Evolutionary conservation across 257 asterid species (phyloP).

Genomic region (Leptodermis oblonga): DNA sequence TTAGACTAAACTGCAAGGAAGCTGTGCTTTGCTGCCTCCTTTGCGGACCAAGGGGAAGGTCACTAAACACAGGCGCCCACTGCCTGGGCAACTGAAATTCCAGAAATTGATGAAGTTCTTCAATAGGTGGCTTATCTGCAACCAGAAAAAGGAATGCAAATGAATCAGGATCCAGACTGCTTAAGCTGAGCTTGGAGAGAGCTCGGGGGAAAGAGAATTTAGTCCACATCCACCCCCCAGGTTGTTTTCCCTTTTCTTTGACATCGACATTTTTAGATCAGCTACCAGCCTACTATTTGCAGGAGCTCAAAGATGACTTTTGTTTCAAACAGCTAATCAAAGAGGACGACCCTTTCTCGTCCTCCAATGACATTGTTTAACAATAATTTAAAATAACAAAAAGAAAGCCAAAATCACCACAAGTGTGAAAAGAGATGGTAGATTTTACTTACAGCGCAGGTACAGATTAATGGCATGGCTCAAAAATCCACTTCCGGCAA

Average conservation of each 20-base stretch:
- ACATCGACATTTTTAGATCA: constrained; percentile 3
- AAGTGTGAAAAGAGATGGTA: constrained; percentile 11
- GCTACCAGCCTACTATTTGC: not conserved
- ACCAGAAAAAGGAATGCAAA: constrained; percentile 11
- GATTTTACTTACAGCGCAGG: constrained; percentile 75
- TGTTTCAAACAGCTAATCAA: not conserved
- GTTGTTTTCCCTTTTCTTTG: not conserved
- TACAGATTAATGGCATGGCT: constrained; percentile 96
- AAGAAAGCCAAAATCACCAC: not conserved
- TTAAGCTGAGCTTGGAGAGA: not conserved
- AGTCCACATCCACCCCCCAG: not conserved
- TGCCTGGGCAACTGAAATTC: constrained; percentile 98
- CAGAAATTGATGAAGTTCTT: constrained; percentile 95
- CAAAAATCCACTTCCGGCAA: constrained; percentile 90
- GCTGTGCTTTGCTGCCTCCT: constrained; percentile 66
- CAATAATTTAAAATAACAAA: not conserved
- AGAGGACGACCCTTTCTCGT: not conserved
- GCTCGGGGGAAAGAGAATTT: not conserved
- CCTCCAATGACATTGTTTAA: not conserved
- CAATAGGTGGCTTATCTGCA: constrained; percentile 98
- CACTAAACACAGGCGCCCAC: constrained; percentile 97
- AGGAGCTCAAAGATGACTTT: not conserved
- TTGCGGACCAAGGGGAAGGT: constrained; percentile 97
- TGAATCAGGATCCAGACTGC: constrained; percentile 1
- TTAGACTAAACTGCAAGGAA: constrained; percentile 86